Evolutionary conservation across 306 rosid genomes (phyloP), one percentile per base, ranked within the genome.

Genomic region (Cucumis melo): DNA sequence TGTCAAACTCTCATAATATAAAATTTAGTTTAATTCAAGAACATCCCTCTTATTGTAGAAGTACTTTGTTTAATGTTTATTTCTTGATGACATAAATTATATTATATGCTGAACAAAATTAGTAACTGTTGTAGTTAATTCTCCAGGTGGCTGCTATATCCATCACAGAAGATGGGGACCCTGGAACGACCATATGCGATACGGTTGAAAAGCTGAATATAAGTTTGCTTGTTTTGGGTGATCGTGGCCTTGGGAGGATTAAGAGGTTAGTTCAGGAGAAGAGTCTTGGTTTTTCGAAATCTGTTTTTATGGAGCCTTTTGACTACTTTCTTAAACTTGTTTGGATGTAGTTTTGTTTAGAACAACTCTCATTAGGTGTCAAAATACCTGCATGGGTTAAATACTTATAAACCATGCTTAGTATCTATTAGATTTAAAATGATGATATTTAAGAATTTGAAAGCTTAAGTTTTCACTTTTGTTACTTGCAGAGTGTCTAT

Each of bases 151-250:
- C 64, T 32, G 87, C 85, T 1, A 83, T 72, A 80, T 62, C 79
- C 24, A 38, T 77, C 10, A 80, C 81, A 19, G 87, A 88, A 74
- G 80, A 55, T 23, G 91, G 91, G 54, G 86, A 83, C 74, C 85
- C 91, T 50, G 48, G 68, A 78, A 58, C 78, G 42, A 83, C 80
- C 48, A 83, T 84, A 73, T 82, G 87, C 41, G 74, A 76, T 55
- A 86, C 87, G 42, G 87, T 88, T 74, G 46, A 80, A 68, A 88
- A 82, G 73, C 57, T 73, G 67, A 70, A 79, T 65, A 82, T 85
- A 70, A 78, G 10, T 68, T 58, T 88, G 74, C 89, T 88, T 57
- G 78, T 84, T 76, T 23, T 85, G 32, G 91, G 89, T 19, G 86
- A 76, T 71, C 81, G 61, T 34, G 86, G 78, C 32, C 60, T 78